Evolutionary conservation across 257 asterid species (phyloP).

Genomic region (Cynanchum wilfordii): DNA sequence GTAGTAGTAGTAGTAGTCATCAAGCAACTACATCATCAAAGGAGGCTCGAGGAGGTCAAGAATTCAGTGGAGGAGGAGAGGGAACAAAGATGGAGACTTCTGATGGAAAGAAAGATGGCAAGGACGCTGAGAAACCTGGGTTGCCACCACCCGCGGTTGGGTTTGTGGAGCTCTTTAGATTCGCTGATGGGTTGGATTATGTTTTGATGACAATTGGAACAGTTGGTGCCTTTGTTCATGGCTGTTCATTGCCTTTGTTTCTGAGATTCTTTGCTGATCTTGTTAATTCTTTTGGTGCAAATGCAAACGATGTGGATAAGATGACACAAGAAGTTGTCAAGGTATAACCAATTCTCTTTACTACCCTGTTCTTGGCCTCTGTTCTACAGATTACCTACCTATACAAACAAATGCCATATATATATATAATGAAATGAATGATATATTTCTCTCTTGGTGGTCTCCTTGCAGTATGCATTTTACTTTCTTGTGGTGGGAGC

Average conservation of each 20-base stretch:
- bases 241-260: constrained; percentile 85
- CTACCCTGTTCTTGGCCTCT: neutral
- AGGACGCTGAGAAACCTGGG: constrained; percentile 42
- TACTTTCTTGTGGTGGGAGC: constrained; percentile 99
- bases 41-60: constrained; percentile 7
- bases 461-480: constrained; percentile 81
- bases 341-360: constrained; percentile 33
- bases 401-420: neutral
- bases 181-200: constrained; percentile 82
- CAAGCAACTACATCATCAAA: constrained; percentile 2
- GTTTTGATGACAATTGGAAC: constrained; percentile 75
- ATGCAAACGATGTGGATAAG: constrained; percentile 82
- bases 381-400: neutral
- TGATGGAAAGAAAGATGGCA: constrained; percentile 32
- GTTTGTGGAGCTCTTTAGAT: constrained; percentile 71
- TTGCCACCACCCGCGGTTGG: constrained; percentile 46
- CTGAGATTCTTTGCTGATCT: constrained; percentile 99
- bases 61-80: constrained; percentile 6
- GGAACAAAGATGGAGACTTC: constrained; percentile 36
- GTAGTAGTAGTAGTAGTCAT: neutral
- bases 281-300: constrained; percentile 90
- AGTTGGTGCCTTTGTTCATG: constrained; percentile 91
- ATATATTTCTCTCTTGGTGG: constrained; percentile 16
- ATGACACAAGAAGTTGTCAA: constrained; percentile 93
- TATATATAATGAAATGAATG: neutral